A percentile compares a stretch with the other conserved stretches of the same genome.
phyloP scores from a whole-genome alignment of 169 alveolate genomes.

The Theileria equi region DNA sequence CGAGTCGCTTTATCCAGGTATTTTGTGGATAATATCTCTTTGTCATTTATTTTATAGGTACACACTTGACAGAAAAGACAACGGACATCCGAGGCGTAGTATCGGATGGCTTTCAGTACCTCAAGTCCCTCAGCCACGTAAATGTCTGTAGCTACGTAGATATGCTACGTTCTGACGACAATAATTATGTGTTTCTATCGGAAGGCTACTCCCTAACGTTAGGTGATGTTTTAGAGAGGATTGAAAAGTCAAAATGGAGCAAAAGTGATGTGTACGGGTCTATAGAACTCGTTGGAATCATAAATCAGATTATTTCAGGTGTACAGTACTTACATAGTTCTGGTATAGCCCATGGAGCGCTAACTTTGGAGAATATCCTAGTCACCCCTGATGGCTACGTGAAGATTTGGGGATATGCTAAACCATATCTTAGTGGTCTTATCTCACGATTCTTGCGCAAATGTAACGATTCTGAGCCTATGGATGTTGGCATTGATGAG shows the following conservation, averaged over 20 bases:
- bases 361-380: slow-evolving; percentile 21
- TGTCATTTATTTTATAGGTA: too few species aligned
- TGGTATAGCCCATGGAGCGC: slow-evolving; percentile 51
- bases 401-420: slow-evolving; percentile 54
- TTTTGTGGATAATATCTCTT: too few species aligned
- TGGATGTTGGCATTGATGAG: background rate
- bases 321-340: slow-evolving; percentile 43
- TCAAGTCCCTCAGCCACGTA: slow-evolving; percentile 41
- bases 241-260: background rate
- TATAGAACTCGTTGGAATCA: slow-evolving; percentile 6
- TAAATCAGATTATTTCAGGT: slow-evolving; percentile 36
- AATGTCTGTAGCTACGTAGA: slow-evolving; percentile 53
- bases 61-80: too few species aligned
- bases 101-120: slow-evolving; percentile 49
- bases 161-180: slow-evolving; percentile 20
- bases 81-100: slow-evolving; percentile 16
- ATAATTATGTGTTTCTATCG: slow-evolving; percentile 19
- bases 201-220: slow-evolving; percentile 52
- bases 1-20: too few species aligned
- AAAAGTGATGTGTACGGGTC: background rate
- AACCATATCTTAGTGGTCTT: slow-evolving; percentile 1
- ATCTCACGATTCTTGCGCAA: background rate
- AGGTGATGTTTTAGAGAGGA: slow-evolving; percentile 10
- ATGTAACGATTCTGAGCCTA: too few species aligned
- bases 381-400: slow-evolving; percentile 31